These are phyloP conservation scores for Crithidia expoeki DNA, from an alignment of 208 protist species.

Conservation along the genomic window DNA sequence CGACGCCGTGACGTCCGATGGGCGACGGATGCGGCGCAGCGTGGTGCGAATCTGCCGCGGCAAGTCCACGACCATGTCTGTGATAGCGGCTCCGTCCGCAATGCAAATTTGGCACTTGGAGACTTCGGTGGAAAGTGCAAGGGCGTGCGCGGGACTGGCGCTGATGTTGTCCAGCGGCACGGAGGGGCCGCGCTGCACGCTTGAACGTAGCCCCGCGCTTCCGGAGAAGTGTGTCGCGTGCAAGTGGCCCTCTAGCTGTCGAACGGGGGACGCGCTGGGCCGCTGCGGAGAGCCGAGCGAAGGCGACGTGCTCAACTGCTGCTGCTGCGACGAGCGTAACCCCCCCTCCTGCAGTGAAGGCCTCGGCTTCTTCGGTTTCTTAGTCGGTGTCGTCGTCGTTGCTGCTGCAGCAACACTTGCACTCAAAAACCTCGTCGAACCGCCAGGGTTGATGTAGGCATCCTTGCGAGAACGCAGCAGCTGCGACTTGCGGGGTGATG, in stretches of 20 bases:
- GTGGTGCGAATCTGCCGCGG: conserved; percentile 63
- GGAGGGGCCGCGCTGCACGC: conserved; percentile 14
- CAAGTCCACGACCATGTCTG: conserved; percentile 70
- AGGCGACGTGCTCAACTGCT: conserved; percentile 20
- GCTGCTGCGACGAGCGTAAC: too few relatives aligned
- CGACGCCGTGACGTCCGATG: conserved; percentile 52
- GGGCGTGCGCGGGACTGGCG: conserved; percentile 6
- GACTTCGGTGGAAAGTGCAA: conserved; percentile 37
- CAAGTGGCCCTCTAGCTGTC: not conserved
- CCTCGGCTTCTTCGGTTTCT: conserved; percentile 26
- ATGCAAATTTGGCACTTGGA: conserved; percentile 67
- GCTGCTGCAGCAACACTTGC: not conserved
- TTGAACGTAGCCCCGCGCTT: conserved; percentile 2
- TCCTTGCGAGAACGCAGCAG: conserved; percentile 14
- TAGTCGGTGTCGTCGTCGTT: not conserved
- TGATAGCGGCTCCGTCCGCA: conserved; percentile 59
- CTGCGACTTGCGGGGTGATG: conserved; percentile 19
- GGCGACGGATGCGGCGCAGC: conserved; percentile 66
- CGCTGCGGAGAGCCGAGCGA: conserved; percentile 26
- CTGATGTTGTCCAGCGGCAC: conserved; percentile 1
- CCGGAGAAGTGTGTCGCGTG: not conserved
- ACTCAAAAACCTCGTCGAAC: not conserved
- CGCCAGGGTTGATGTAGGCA: not conserved
- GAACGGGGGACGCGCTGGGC: conserved; percentile 23
- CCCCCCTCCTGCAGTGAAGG: conserved; percentile 8